Base-by-base conservation (phyloP, 2,329 filamentous ascomycete species). In the Paecilomyces dactylethromorphus region DNA sequence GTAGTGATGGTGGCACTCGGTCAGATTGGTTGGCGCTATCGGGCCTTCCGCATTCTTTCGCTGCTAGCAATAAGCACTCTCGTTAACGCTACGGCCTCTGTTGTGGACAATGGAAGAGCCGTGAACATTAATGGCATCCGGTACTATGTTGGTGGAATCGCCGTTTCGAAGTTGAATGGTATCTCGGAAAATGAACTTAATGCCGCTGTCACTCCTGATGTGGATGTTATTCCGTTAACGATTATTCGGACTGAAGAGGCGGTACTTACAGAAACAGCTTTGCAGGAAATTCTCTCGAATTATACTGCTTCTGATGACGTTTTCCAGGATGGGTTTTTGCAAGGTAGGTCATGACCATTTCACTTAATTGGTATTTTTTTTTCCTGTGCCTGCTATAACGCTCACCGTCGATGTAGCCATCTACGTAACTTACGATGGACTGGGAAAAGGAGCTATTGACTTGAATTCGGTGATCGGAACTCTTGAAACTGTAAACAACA, bases 131-230 rank as follows among this genome's bases (percentile, higher is more conserved):
- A 74, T 65, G 68, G 66, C 2, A 69, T 71, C 22, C 62, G 57
- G n/a, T 75, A 73, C 55, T 72, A 70, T 62, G 62, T 65, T 54
- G 61, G 66, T 54, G 62, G 62, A 2, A 56, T 59, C 54, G 49
- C 61, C 3, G 60, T 67, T 3, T 65, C 65, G 1, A 58, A 13
- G 8, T 33, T 67, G 49, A 21, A 22, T 12, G 49, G 49, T 3
- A 11, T 54, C 1, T 56, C 53, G 1, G 29, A 60, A 2, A 24
- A 24, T 21, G 24, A 31, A 15, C 22, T 58, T 15, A 51, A 58
- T 55, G 59, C 32, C 7, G 55, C 18, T 49, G 49, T 26, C 49
- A 26, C 7, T 54, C 10, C 54, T 12, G 59, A 55, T 1, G 26
- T 58, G 32, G 59, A 62, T 18, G 31, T 65, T 6, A 22, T 65